Conservation (phyloP, 345 rosid genomes). For the Triadica sebifera region DNA sequence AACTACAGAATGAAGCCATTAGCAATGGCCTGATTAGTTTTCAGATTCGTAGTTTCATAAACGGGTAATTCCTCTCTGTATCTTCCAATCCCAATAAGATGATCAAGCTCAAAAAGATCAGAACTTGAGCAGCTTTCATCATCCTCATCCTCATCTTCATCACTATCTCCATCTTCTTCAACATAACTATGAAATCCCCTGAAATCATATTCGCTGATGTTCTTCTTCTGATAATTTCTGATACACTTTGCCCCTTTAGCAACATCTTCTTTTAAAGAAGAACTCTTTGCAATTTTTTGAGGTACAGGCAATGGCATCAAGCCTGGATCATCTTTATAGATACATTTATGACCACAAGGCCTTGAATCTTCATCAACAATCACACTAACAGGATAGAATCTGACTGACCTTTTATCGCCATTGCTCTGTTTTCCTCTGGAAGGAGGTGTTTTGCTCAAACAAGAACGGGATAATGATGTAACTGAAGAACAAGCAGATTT, state of each 20-base stretch:
- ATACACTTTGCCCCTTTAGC: constrained; percentile 17
- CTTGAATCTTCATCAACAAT: constrained; percentile 61
- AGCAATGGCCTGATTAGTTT: constrained; percentile 66
- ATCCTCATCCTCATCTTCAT: constrained; percentile 43
- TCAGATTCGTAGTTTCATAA: constrained; percentile 73
- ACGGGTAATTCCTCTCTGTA: constrained; percentile 76
- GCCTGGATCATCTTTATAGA: constrained; percentile 41
- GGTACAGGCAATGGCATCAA: constrained; percentile 28
- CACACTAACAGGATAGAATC: constrained; percentile 64
- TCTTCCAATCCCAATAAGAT: constrained; percentile 52
- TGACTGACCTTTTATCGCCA: constrained; percentile 48
- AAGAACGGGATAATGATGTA: constrained; percentile 59
- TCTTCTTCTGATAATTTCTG: constrained; percentile 31
- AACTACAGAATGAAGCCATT: constrained; percentile 54
- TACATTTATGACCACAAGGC: constrained; percentile 55
- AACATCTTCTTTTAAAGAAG: constrained; percentile 24
- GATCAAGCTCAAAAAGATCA: constrained; percentile 84
- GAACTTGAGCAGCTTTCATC: constrained; percentile 69
- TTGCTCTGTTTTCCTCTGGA: constrained; percentile 25
- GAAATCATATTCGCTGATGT: constrained; percentile 27
- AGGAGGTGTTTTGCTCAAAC: constrained; percentile 51
- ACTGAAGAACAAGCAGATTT: constrained; percentile 46
- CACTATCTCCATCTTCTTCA: constrained; percentile 23
- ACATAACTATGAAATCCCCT: constrained; percentile 21
- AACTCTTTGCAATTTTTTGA: constrained; percentile 8